Percentiles rank a stretch among this genome's conserved stretches.
phyloP scores from a whole-genome alignment of 2,329 filamentous ascomycete species.

The Helminthosporium solani region DNA sequence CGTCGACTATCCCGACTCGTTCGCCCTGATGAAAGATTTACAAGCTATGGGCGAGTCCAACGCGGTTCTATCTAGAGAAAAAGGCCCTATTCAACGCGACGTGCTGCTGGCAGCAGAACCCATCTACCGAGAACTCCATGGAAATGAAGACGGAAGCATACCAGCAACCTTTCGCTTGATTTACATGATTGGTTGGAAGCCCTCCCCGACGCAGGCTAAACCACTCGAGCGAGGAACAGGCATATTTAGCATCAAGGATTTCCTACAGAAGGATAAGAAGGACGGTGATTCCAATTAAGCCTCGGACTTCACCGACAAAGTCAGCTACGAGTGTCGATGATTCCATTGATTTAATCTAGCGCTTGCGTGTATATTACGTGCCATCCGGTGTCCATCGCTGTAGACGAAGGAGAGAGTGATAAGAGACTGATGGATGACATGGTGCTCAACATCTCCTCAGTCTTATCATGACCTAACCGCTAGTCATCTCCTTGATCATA shows the following conservation, averaged over 20 bases:
- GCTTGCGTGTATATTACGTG: not conserved
- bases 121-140: conserved; percentile 86
- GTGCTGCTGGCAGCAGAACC: conserved; percentile 83
- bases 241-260: conserved; percentile 83
- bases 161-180: conserved; percentile 95
- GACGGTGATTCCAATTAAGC: not conserved
- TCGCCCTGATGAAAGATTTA: conserved; percentile 88
- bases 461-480: too few species aligned
- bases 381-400: not conserved
- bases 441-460: too few species aligned
- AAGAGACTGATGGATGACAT: not conserved
- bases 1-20: conserved; percentile 87
- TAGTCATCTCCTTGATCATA: too few species aligned
- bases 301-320: not conserved
- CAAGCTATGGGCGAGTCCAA: conserved; percentile 97
- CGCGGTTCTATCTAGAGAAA: conserved; percentile 80
- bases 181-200: conserved; percentile 99
- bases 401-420: not conserved
- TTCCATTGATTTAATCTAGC: not conserved
- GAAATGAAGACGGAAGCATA: conserved; percentile 62
- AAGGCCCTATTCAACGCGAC: conserved; percentile 73
- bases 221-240: conserved; percentile 83
- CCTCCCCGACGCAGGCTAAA: conserved; percentile 73
- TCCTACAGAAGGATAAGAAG: conserved; percentile 56
- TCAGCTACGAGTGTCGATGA: not conserved